Percentiles rank a stretch among this genome's conserved stretches.
These are phyloP conservation scores for Rhodamnia rubescens DNA, from an alignment of 345 rosid species.

Conservation along the genomic window DNA sequence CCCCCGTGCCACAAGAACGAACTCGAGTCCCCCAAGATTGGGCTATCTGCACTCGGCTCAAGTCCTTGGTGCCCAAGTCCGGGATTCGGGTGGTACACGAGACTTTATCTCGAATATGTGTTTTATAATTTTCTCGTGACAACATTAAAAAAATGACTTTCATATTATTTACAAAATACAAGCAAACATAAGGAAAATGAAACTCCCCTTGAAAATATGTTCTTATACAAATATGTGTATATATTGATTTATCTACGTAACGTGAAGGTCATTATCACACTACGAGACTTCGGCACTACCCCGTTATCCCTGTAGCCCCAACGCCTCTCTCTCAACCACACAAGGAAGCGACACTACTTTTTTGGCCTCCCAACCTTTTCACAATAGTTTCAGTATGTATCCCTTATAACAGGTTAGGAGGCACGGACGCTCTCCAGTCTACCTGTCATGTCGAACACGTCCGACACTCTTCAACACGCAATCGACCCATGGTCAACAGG, in stretches of 20 bases:
- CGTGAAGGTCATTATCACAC: not conserved
- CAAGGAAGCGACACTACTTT: not conserved
- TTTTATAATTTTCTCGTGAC: not conserved
- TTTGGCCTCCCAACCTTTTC: not conserved
- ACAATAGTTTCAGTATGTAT: too few species aligned
- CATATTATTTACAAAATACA: not conserved
- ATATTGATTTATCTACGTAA: too few species aligned
- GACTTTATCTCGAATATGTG: not conserved
- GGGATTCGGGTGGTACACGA: not conserved
- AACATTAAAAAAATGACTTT: not conserved
- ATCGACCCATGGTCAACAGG: too few species aligned
- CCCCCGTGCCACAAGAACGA: not conserved
- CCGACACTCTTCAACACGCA: too few species aligned
- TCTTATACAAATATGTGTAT: not conserved
- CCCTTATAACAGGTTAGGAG: not conserved
- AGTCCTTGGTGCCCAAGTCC: not conserved
- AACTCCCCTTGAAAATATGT: not conserved
- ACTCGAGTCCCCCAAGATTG: not conserved
- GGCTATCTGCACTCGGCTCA: not conserved
- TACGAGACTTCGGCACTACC: not conserved
- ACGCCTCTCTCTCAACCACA: not conserved
- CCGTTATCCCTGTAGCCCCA: not conserved
- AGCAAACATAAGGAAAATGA: not conserved
- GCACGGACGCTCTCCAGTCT: too few species aligned
- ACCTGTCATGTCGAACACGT: too few species aligned